Conservation (phyloP, 208 protist genomes). For the Trypanosoma melophagium region DNA sequence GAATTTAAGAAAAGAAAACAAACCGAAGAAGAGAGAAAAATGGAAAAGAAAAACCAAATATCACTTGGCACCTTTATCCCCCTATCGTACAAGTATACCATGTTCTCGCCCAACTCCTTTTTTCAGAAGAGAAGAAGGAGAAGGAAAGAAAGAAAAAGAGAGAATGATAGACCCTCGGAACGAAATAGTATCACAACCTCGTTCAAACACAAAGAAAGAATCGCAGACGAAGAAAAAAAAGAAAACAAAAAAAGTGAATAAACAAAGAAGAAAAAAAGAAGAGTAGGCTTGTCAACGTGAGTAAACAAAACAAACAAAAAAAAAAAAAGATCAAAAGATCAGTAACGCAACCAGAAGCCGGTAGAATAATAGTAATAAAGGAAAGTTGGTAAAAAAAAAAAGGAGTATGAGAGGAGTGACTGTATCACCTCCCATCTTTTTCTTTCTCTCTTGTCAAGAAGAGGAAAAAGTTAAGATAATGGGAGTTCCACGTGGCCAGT, state of each 20-base stretch:
- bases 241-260: slow-evolving; percentile 19
- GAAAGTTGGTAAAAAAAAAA: slow-evolving; percentile 13
- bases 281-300: neutral
- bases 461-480: too few species aligned
- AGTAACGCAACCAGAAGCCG: too few species aligned
- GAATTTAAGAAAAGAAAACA: neutral
- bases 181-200: neutral
- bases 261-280: slow-evolving; percentile 1
- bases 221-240: neutral
- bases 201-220: neutral
- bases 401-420: slow-evolving; percentile 16
- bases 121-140: neutral
- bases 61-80: neutral
- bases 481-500: too few species aligned
- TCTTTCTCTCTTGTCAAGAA: too few species aligned
- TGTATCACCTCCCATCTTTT: neutral
- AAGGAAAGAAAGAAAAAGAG: neutral
- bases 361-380: neutral
- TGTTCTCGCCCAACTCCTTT: neutral
- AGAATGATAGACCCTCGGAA: too few species aligned
- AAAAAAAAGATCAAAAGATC: neutral
- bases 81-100: too few species aligned
- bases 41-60: neutral
- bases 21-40: neutral
- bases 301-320: neutral